Conservation (phyloP, 2,329 filamentous ascomycete species). For the Aspergillus thermomutatus region DNA sequence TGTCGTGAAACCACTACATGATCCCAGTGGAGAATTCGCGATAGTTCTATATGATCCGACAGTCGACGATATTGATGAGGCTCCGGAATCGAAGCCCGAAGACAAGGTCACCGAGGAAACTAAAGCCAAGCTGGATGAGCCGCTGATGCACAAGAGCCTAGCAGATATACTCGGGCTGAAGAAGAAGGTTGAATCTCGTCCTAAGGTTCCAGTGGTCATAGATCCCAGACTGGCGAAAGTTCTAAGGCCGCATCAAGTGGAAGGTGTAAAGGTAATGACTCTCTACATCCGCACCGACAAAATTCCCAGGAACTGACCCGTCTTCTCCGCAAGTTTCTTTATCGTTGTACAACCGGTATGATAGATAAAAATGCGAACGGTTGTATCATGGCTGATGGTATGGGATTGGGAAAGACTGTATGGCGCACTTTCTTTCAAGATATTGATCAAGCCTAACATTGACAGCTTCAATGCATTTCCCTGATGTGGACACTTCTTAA, state of each 20-base stretch:
- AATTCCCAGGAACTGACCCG: slow-evolving; percentile 1
- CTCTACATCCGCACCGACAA: not conserved
- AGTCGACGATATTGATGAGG: slow-evolving; percentile 83
- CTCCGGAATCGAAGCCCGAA: slow-evolving; percentile 56
- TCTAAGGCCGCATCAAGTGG: slow-evolving; percentile 91
- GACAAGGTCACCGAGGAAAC: slow-evolving; percentile 43
- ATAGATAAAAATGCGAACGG: slow-evolving; percentile 91
- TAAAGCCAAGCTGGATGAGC: slow-evolving; percentile 64
- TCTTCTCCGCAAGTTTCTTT: slow-evolving; percentile 65
- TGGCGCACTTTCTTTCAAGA: slow-evolving; percentile 3
- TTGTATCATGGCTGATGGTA: slow-evolving; percentile 99
- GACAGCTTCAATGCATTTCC: slow-evolving; percentile 80
- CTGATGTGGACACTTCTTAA: slow-evolving; percentile 96
- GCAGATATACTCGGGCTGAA: slow-evolving; percentile 93
- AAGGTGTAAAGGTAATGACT: slow-evolving; percentile 71
- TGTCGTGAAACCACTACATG: slow-evolving; percentile 83
- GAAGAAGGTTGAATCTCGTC: slow-evolving; percentile 79
- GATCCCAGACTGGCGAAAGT: slow-evolving; percentile 87
- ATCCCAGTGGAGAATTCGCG: slow-evolving; percentile 91
- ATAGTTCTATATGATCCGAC: slow-evolving; percentile 97
- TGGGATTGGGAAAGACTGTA: slow-evolving; percentile 92
- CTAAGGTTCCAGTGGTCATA: slow-evolving; percentile 94
- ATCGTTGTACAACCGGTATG: slow-evolving; percentile 89
- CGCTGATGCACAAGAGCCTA: slow-evolving; percentile 88
- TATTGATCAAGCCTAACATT: slow-evolving; percentile 17